These are phyloP conservation scores for Neurospora sp. DNA, from an alignment of 495 filamentous ascomycete genomes.

Conservation along the genomic window DNA sequence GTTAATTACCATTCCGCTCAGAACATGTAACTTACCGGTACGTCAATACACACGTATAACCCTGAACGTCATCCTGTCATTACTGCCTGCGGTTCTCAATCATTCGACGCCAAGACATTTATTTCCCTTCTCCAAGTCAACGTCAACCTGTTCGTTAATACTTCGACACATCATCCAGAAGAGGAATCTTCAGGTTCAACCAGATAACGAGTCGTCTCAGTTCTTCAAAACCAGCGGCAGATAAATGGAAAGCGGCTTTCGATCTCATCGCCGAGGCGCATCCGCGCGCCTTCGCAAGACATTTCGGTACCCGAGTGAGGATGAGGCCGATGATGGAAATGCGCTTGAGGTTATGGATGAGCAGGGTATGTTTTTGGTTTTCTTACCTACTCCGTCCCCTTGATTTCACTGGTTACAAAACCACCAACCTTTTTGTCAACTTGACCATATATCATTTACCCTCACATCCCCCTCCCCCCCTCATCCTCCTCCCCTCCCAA, in stretches of 20 bases:
- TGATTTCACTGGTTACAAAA: not conserved
- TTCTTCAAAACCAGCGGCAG: not conserved
- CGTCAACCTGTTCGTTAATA: not conserved
- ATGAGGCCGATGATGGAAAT: constrained; percentile 14
- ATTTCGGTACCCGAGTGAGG: constrained; percentile 53
- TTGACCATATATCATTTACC: constrained; percentile 46
- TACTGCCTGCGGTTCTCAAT: not conserved
- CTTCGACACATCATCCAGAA: not conserved
- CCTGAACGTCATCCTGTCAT: not conserved
- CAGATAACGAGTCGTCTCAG: not conserved
- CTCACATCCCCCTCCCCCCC: not conserved
- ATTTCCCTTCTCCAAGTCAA: not conserved
- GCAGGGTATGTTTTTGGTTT: constrained; percentile 35
- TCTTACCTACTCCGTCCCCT: not conserved
- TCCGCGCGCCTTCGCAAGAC: constrained; percentile 47
- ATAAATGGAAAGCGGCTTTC: not conserved
- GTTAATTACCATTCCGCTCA: not conserved
- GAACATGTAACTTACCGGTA: not conserved
- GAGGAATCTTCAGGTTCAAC: not conserved
- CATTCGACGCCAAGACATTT: not conserved
- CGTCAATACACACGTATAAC: not conserved
- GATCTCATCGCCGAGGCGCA: not conserved
- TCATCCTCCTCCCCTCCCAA: constrained; percentile 1
- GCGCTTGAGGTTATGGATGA: constrained; percentile 51
- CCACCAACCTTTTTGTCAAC: constrained; percentile 23